These are phyloP conservation scores for Plasmopara muralis DNA, from an alignment of 352 stramenopile genomes.

Conservation along the genomic window DNA sequence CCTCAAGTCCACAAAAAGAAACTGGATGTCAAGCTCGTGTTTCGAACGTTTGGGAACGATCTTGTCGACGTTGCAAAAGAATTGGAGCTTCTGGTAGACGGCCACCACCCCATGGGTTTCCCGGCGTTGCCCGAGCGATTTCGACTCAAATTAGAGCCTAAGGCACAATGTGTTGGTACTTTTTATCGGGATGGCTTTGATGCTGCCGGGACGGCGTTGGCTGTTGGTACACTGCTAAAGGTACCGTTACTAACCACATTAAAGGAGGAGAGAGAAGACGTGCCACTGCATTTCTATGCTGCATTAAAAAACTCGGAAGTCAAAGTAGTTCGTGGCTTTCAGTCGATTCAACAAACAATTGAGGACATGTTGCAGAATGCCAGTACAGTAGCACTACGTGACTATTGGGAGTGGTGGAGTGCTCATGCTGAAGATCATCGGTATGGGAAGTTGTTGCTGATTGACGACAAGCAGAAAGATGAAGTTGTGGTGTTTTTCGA, in stretches of 20 bases:
- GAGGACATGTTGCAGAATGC: conserved; percentile 25
- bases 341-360: conserved; percentile 37
- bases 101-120: conserved; percentile 47
- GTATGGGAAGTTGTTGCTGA: conserved; percentile 71
- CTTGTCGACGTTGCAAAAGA: conserved; percentile 69
- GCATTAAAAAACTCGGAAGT: conserved; percentile 14
- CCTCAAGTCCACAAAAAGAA: conserved; percentile 16
- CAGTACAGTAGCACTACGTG: conserved; percentile 54
- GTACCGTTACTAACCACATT: conserved; percentile 43
- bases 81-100: conserved; percentile 56
- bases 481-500: conserved; percentile 59
- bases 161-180: conserved; percentile 34
- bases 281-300: conserved; percentile 31
- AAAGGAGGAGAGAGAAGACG: background rate
- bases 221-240: conserved; percentile 54
- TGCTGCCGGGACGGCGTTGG: conserved; percentile 46
- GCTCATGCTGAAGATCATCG: conserved; percentile 64
- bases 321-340: conserved; percentile 53
- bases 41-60: conserved; percentile 79
- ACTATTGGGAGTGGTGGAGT: conserved; percentile 86
- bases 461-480: conserved; percentile 21
- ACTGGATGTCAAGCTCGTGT: conserved; percentile 54
- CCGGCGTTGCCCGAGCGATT: conserved; percentile 40
- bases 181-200: conserved; percentile 73
- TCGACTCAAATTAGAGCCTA: conserved; percentile 33